Evolutionary conservation across 495 filamentous ascomycete species (phyloP), one percentile per base, ranked within the genome.

Genomic region (Neurospora sp.): DNA sequence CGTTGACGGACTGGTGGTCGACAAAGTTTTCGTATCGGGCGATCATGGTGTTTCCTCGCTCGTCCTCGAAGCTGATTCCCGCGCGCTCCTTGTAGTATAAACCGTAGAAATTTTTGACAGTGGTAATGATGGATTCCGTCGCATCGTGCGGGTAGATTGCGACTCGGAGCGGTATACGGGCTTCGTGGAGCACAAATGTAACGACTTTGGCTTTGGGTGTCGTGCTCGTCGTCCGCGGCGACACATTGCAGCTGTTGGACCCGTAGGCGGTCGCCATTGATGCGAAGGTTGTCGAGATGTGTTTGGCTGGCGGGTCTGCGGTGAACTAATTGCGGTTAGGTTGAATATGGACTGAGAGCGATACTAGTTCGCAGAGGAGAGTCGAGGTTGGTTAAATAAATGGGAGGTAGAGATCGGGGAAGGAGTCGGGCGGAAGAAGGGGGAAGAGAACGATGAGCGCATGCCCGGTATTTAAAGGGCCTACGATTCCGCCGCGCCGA

Each of bases 61-160:
- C 88, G 83, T 98, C 94, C 80, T 98, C 94, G 76, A 99, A 98
- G 83, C 92, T 92, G 79, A 98, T 88, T 73, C 93, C 92, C 23
- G 27, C 54, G 54, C 54, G 54, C 54, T 66, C 54, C 79, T 89
- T 88, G 75, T 89, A 87, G 77, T 96, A 96, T 76, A 98, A 88
- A 46, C 94, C 96, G 80, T 96, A 97, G 85, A 98, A 97, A 84
- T 97, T 97, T 85, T 96, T 98, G 72, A 98, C 94, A 5, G 96
- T 98, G 4, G 93, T 92, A 72, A 97, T 91, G 81, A 99, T 98
- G 35, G 93, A 97, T 74, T 97, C 94, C 6, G 96, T 99, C 66
- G 92, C 92, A 84, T 99, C 96, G 83, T 97, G 93, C 27, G 92
- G 92, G 76, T 88, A 94, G 69, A 99, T 98, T 70, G 93, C 90